Percentiles rank a stretch among this genome's conserved stretches.
Conservation (phyloP, 139 green algal genomes). For the Edaphochlamys debaryana region DNA sequence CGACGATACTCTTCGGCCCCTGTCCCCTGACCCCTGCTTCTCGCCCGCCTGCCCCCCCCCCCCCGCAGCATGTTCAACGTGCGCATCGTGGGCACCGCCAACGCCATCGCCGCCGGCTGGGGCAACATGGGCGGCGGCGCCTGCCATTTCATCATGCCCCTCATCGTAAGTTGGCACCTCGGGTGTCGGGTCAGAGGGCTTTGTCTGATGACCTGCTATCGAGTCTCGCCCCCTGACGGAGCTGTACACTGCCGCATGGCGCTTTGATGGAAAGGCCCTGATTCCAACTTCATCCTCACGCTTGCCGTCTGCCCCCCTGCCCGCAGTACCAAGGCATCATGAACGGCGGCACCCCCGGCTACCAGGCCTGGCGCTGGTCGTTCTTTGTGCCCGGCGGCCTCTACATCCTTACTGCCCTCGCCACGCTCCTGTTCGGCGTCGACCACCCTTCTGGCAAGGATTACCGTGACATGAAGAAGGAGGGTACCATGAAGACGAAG, state of each 20-base stretch:
- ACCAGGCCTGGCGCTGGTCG: conserved; percentile 67
- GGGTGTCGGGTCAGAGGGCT: too few species aligned
- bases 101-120: conserved; percentile 85
- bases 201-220: too few species aligned
- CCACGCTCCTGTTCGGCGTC: conserved; percentile 59
- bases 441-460: conserved; percentile 56
- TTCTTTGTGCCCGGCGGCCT: conserved; percentile 82
- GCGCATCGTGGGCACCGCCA: conserved; percentile 90
- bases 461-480: conserved; percentile 79
- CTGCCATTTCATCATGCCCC: conserved; percentile 94
- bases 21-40: too few species aligned
- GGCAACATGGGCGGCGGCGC: conserved; percentile 93
- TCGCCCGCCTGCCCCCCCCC: background rate
- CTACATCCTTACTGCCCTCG: conserved; percentile 77
- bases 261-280: too few species aligned
- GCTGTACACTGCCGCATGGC: too few species aligned
- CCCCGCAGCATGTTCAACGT: conserved; percentile 88
- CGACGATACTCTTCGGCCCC: too few species aligned
- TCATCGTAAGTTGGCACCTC: too few species aligned
- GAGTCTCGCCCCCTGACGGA: too few species aligned
- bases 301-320: background rate
- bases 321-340: conserved; percentile 60
- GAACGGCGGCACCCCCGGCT: conserved; percentile 30
- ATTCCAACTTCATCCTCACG: too few species aligned
- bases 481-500: conserved; percentile 76